Evolutionary conservation across 2,329 filamentous ascomycete genomes (phyloP).

Genomic region (Neofusicoccum parvum): DNA sequence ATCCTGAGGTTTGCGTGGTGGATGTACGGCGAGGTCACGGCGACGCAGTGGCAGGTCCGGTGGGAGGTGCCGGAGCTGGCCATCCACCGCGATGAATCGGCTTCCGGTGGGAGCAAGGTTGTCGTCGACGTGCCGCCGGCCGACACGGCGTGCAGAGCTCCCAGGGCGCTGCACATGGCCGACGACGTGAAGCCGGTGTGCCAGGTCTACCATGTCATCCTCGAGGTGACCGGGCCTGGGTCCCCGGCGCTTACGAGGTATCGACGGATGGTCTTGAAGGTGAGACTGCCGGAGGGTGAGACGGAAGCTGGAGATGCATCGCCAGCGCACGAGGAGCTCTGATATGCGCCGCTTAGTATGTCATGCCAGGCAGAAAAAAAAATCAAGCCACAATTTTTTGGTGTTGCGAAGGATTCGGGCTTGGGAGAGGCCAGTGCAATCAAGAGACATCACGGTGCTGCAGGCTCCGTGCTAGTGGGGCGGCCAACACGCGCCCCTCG

Average conservation of each 20-base stretch:
- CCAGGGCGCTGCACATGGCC: slow-evolving; percentile 32
- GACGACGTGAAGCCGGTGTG: slow-evolving; percentile 42
- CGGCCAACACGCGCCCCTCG: background rate
- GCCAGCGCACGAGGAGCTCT: background rate
- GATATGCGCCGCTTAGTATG: background rate
- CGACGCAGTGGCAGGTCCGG: slow-evolving; percentile 47
- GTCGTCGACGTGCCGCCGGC: slow-evolving; percentile 45
- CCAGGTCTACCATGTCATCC: slow-evolving; percentile 52
- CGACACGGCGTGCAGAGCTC: slow-evolving; percentile 45
- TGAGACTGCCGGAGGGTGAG: background rate
- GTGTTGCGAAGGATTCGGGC: background rate
- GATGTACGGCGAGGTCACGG: slow-evolving; percentile 49
- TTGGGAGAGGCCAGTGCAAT: background rate
- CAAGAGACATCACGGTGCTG: background rate
- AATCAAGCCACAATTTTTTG: background rate
- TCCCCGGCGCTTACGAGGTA: slow-evolving; percentile 51
- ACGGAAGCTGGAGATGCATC: background rate
- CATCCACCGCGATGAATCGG: slow-evolving; percentile 34
- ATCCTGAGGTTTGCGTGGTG: slow-evolving; percentile 52
- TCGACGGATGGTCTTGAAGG: slow-evolving; percentile 46
- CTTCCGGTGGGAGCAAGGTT: slow-evolving; percentile 29
- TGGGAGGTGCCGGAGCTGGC: slow-evolving; percentile 45
- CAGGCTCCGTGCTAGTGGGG: background rate
- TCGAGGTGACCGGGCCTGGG: slow-evolving; percentile 52
- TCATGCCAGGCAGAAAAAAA: background rate